Evolutionary conservation across 202 grass and related monocot genomes (phyloP).

Genomic region (Setaria italica): DNA sequence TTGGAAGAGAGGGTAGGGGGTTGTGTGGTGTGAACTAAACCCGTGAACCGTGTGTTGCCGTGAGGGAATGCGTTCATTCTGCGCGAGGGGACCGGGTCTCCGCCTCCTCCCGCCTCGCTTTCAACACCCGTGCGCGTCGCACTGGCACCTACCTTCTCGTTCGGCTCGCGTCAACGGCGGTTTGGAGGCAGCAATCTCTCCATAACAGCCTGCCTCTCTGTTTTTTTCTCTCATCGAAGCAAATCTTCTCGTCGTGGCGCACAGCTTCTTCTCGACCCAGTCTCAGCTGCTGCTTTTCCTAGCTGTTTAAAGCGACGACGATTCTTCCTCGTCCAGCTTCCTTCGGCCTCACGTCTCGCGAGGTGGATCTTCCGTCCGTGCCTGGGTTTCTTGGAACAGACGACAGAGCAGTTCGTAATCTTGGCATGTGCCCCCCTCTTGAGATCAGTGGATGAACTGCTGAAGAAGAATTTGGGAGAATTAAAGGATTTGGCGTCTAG

Average conservation of each 20-base stretch:
- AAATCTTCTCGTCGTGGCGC: neutral
- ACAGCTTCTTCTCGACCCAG: neutral
- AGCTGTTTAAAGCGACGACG: slow-evolving; percentile 1
- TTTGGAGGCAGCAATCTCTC: slow-evolving; percentile 53
- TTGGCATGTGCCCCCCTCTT: neutral
- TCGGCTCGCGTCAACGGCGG: slow-evolving; percentile 41
- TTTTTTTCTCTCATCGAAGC: neutral
- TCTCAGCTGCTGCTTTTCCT: neutral
- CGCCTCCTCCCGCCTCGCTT: slow-evolving; percentile 20
- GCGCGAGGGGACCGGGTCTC: slow-evolving; percentile 26
- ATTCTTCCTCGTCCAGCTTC: neutral
- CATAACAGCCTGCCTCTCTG: neutral
- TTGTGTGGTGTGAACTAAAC: neutral
- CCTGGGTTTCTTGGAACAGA: neutral
- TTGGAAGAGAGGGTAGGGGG: too few relatives aligned
- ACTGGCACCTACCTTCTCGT: slow-evolving; percentile 6
- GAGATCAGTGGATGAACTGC: slow-evolving; percentile 11
- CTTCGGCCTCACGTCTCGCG: slow-evolving; percentile 20
- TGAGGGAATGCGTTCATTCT: neutral
- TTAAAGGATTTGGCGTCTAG: neutral
- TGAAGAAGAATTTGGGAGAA: neutral
- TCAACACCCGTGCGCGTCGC: slow-evolving; percentile 21
- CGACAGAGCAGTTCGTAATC: neutral
- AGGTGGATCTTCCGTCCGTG: neutral
- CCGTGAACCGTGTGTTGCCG: neutral